A percentile compares a stretch with the other conserved stretches of the same genome.
These are phyloP conservation scores for Trichoderma gamsii DNA, from an alignment of 495 filamentous ascomycete species.

Conservation along the genomic window DNA sequence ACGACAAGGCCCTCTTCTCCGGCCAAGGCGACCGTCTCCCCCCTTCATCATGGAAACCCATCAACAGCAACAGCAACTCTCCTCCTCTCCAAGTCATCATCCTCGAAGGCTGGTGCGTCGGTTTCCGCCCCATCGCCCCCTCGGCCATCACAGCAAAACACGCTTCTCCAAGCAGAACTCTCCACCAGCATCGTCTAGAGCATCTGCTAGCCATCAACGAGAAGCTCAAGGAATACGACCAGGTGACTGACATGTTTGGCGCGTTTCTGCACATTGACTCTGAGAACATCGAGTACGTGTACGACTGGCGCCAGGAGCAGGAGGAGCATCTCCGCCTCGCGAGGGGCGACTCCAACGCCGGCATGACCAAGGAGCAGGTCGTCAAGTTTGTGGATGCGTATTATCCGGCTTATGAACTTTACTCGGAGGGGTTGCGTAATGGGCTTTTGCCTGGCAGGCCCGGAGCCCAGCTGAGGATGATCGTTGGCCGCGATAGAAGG, in stretches of 20 bases:
- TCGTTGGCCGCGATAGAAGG: constrained; percentile 61
- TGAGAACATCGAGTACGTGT: constrained; percentile 68
- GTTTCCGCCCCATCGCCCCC: constrained; percentile 63
- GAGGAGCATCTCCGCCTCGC: constrained; percentile 60
- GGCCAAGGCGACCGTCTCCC: constrained; percentile 76
- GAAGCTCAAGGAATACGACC: constrained; percentile 62
- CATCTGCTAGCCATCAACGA: constrained; percentile 70
- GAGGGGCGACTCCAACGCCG: constrained; percentile 42
- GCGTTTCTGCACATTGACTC: constrained; percentile 89
- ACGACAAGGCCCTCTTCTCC: constrained; percentile 74
- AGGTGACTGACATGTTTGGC: constrained; percentile 65
- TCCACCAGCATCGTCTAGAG: constrained; percentile 55
- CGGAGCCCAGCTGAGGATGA: constrained; percentile 61
- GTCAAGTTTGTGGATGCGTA: constrained; percentile 50
- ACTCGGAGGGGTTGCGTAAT: constrained; percentile 56
- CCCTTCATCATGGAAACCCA: constrained; percentile 50
- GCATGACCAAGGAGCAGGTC: constrained; percentile 64
- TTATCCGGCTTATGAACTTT: constrained; percentile 64
- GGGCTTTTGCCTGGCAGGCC: constrained; percentile 52
- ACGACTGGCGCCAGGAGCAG: constrained; percentile 81
- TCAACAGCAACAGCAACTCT: constrained; percentile 43
- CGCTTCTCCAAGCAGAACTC: constrained; percentile 46
- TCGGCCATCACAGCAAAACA: constrained; percentile 48
- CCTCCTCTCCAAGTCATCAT: constrained; percentile 59
- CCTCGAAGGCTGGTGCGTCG: constrained; percentile 91